Conservation (phyloP, 331 rosid species). For the Rosa hybrid region DNA sequence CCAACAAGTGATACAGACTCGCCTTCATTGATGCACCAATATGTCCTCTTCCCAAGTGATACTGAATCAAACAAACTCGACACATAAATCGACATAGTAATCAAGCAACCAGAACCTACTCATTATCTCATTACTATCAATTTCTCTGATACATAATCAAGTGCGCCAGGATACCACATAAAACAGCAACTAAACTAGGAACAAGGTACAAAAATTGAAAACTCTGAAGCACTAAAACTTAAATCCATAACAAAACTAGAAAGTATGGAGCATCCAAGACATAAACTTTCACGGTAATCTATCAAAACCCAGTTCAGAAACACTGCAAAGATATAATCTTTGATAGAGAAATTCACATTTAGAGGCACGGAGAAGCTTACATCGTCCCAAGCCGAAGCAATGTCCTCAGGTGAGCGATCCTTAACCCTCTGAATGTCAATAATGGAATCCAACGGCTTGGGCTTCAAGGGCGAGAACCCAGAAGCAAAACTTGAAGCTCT, state of each 20-base stretch:
- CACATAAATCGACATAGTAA: neutral
- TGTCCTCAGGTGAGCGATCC: constrained; percentile 70
- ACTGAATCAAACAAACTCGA: constrained; percentile 40
- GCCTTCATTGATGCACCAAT: constrained; percentile 79
- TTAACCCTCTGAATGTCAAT: constrained; percentile 64
- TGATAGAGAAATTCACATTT: neutral
- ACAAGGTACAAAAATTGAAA: neutral
- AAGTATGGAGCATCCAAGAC: neutral
- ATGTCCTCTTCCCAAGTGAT: constrained; percentile 94
- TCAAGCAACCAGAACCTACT: neutral
- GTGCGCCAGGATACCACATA: neutral
- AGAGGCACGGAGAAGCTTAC: constrained; percentile 39
- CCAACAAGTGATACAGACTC: constrained; percentile 72
- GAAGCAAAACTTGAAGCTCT: constrained; percentile 76
- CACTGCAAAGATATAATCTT: neutral
- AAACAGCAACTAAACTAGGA: neutral
- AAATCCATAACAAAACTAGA: constrained; percentile 1
- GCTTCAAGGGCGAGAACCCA: constrained; percentile 80
- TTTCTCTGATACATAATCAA: neutral
- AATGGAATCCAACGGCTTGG: constrained; percentile 74
- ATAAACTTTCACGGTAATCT: neutral
- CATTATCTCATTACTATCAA: neutral
- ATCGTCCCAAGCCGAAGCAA: constrained; percentile 87
- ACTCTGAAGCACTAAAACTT: neutral
- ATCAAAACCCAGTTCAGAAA: constrained; percentile 1